Percentiles rank a stretch among this genome's conserved stretches.
Conservation (phyloP, 2,329 filamentous ascomycete genomes). For the Biscogniauxia sp. region DNA sequence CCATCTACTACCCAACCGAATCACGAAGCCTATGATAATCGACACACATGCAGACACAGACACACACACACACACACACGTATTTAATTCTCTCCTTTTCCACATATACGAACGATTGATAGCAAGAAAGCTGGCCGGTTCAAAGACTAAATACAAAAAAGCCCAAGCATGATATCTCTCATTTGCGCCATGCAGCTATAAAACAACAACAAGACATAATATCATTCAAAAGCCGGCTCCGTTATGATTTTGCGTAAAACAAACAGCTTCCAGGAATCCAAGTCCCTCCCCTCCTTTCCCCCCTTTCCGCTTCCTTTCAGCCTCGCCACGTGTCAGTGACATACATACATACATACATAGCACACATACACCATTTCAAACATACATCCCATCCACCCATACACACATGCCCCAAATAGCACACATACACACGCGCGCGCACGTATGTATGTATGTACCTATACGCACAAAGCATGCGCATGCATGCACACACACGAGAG, state of each 20-base stretch:
- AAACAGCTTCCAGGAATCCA: background rate
- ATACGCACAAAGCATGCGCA: background rate
- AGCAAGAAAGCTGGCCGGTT: background rate
- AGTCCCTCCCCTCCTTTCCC: background rate
- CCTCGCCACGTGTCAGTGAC: background rate
- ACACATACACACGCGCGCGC: background rate
- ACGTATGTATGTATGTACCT: background rate
- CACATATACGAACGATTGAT: too few relatives aligned
- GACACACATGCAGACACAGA: background rate
- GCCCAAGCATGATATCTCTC: background rate
- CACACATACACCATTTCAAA: background rate
- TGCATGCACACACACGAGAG: background rate
- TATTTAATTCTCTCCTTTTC: background rate
- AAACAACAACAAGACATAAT: background rate
- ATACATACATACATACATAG: background rate
- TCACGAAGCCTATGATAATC: background rate
- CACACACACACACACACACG: background rate
- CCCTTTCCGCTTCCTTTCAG: background rate
- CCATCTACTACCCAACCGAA: background rate
- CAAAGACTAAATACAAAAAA: slow-evolving; percentile 1
- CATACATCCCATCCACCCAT: background rate
- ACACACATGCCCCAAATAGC: background rate
- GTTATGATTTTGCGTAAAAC: too few relatives aligned
- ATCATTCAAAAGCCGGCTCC: background rate
- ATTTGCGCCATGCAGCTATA: background rate